Evolutionary conservation across 108 stramenopile species (phyloP).

Genomic region (Conticribra guillardii): DNA sequence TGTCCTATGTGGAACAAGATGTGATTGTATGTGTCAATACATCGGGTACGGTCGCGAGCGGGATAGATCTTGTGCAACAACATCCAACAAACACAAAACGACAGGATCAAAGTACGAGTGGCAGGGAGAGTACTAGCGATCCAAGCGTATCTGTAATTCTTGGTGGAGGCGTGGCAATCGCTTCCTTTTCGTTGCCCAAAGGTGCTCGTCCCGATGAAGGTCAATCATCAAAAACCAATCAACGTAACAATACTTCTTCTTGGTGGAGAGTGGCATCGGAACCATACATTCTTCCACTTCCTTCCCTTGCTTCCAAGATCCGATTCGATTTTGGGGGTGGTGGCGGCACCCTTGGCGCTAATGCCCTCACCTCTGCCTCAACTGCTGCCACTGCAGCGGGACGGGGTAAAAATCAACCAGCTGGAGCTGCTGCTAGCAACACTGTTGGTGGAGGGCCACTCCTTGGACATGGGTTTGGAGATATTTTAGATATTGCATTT

Average conservation of each 20-base stretch:
- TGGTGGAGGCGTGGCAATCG: constrained; percentile 83
- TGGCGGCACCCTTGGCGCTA: neutral
- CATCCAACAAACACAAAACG: too few relatives aligned
- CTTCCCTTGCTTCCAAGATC: constrained; percentile 41
- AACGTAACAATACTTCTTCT: too few relatives aligned
- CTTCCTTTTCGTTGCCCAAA: constrained; percentile 52
- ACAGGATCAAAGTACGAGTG: too few relatives aligned
- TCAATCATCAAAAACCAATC: constrained; percentile 1
- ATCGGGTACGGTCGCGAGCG: constrained; percentile 11
- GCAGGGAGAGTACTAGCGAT: too few relatives aligned
- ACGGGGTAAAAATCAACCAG: constrained; percentile 12
- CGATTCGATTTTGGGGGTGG: constrained; percentile 24
- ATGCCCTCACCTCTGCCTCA: neutral
- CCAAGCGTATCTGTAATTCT: constrained; percentile 70
- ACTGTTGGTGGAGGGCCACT: constrained; percentile 18
- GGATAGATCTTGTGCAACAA: constrained; percentile 7
- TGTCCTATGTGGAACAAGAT: constrained; percentile 74
- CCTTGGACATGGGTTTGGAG: constrained; percentile 82
- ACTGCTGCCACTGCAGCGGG: neutral
- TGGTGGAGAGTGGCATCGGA: constrained; percentile 75
- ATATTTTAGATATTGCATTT: constrained; percentile 64
- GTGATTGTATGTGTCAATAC: constrained; percentile 55
- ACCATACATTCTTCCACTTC: constrained; percentile 79
- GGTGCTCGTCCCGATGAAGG: constrained; percentile 29
- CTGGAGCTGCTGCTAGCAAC: neutral